Conservation (phyloP, 108 stramenopile genomes). For the Parietichytrium sp. region DNA sequence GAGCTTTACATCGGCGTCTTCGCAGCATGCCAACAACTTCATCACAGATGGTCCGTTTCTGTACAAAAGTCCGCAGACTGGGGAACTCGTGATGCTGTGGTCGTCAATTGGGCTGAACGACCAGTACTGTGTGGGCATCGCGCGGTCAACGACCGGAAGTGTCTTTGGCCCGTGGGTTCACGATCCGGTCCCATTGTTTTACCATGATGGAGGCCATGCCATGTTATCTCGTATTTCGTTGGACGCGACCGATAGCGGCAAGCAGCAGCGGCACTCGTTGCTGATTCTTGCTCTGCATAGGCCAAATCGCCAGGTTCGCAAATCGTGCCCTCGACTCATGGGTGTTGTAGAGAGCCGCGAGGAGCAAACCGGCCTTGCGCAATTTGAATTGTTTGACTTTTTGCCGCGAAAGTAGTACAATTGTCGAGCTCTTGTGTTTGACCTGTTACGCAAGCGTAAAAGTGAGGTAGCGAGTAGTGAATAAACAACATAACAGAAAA, state of each 20-base stretch:
- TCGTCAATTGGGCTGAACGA: constrained; percentile 26
- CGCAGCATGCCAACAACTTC: not conserved
- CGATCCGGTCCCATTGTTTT: not conserved
- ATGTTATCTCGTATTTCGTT: not conserved
- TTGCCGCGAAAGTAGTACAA: not conserved
- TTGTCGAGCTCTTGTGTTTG: too few species aligned
- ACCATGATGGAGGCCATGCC: constrained; percentile 26
- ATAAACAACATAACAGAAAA: not conserved
- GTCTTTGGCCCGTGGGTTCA: constrained; percentile 9
- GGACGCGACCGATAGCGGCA: not conserved
- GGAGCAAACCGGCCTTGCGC: not conserved
- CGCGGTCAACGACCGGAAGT: not conserved
- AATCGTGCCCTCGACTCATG: not conserved
- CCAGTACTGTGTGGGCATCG: not conserved
- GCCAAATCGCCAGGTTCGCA: constrained; percentile 26
- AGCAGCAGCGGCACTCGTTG: not conserved
- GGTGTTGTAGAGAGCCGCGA: not conserved
- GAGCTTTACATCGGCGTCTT: constrained; percentile 2
- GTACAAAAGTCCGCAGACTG: not conserved
- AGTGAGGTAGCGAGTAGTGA: not conserved
- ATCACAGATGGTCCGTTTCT: constrained; percentile 33
- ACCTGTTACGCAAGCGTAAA: not conserved
- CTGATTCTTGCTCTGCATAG: constrained; percentile 16
- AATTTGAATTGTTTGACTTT: constrained; percentile 25
- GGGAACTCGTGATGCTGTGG: constrained; percentile 14